phyloP scores from a whole-genome alignment of 768 basidiomycete genomes.

The Xerocomellus intermedius region DNA sequence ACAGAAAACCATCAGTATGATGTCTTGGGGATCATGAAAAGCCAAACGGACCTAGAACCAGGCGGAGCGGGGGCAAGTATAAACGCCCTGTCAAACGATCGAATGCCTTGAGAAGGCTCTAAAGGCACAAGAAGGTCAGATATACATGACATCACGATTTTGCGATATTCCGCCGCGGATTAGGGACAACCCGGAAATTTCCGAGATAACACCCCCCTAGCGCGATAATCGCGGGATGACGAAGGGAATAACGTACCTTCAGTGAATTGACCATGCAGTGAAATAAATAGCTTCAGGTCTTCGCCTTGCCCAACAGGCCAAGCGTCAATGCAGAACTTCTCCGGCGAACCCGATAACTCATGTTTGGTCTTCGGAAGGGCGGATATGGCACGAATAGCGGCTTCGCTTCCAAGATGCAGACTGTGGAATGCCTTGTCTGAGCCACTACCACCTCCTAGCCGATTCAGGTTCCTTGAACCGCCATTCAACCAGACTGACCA shows the following conservation, averaged over 20 bases:
- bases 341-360: slow-evolving; percentile 72
- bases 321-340: slow-evolving; percentile 85
- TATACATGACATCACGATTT: slow-evolving; percentile 15
- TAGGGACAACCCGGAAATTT: slow-evolving; percentile 7
- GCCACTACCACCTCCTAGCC: slow-evolving; percentile 58
- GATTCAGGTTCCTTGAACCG: slow-evolving; percentile 75
- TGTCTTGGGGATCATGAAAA: background rate
- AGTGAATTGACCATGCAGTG: slow-evolving; percentile 85
- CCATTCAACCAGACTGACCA: slow-evolving; percentile 70
- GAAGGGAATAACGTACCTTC: slow-evolving; percentile 62
- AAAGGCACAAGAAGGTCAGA: slow-evolving; percentile 19
- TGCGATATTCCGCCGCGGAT: background rate
- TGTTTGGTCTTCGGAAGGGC: slow-evolving; percentile 78
- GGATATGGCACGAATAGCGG: slow-evolving; percentile 56
- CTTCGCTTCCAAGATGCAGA: slow-evolving; percentile 70
- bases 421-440: slow-evolving; percentile 62
- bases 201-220: slow-evolving; percentile 6
- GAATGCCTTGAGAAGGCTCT: slow-evolving; percentile 74
- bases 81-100: slow-evolving; percentile 94
- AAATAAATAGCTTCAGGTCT: slow-evolving; percentile 56
- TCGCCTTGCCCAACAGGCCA: slow-evolving; percentile 72
- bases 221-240: slow-evolving; percentile 11
- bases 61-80: slow-evolving; percentile 78
- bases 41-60: slow-evolving; percentile 71
- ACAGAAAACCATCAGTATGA: slow-evolving; percentile 11